Conservation (phyloP, 2,329 filamentous ascomycete species). For the Whalleya microplaca region DNA sequence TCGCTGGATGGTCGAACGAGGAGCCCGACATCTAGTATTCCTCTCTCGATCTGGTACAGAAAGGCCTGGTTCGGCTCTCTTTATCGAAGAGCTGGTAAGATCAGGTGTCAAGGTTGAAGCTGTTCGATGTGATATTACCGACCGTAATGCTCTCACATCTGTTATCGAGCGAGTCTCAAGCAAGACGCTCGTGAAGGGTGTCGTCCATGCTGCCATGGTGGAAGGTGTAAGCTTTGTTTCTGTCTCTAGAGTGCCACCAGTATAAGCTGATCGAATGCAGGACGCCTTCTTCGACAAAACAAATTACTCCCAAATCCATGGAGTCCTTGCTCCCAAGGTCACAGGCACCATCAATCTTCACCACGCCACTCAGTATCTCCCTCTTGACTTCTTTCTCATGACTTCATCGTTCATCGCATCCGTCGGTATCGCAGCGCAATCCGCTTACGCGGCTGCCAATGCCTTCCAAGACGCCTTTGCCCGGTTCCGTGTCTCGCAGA, state of each 20-base stretch:
- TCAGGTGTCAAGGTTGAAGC: neutral
- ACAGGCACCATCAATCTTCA: constrained; percentile 10
- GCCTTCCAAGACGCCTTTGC: constrained; percentile 15
- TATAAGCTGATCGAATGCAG: constrained; percentile 3
- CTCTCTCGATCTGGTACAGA: constrained; percentile 4
- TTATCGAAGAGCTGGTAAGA: neutral
- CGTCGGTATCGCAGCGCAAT: constrained; percentile 21
- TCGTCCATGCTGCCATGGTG: constrained; percentile 11
- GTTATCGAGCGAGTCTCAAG: neutral
- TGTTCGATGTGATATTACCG: neutral
- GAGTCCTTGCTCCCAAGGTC: constrained; percentile 12
- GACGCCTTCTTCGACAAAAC: constrained; percentile 9
- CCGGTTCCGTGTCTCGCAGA: neutral
- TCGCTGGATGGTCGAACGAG: constrained; percentile 9
- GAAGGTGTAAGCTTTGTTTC: constrained; percentile 1
- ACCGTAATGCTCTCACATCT: neutral
- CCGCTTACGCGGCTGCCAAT: constrained; percentile 7
- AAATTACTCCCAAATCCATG: constrained; percentile 2
- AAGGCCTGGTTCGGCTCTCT: neutral
- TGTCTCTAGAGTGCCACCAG: too few relatives aligned
- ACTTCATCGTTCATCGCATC: constrained; percentile 4
- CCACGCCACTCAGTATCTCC: neutral
- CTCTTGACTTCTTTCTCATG: constrained; percentile 19
- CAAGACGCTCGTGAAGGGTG: neutral
- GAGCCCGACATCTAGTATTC: constrained; percentile 7